Conservation (phyloP, 163 green algal species). For the Trebouxia gelatinosa region DNA sequence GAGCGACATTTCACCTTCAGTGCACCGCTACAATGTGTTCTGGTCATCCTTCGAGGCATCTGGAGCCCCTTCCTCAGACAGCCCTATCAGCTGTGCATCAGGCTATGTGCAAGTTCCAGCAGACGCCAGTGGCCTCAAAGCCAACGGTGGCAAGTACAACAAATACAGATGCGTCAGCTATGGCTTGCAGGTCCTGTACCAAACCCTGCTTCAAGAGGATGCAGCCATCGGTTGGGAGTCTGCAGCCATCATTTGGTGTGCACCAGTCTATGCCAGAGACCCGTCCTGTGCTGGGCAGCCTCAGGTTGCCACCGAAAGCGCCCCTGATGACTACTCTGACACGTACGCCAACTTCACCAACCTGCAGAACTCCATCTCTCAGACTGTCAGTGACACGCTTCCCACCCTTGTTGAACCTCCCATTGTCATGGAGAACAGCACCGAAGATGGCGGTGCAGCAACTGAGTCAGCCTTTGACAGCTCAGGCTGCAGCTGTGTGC, state of each 20-base stretch:
- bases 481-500: slow-evolving; percentile 27
- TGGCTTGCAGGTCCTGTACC: background rate
- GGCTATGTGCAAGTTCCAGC: slow-evolving; percentile 11
- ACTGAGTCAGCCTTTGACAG: slow-evolving; percentile 22
- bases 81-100: background rate
- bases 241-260: slow-evolving; percentile 28
- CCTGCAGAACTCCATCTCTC: background rate
- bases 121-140: slow-evolving; percentile 3
- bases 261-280: slow-evolving; percentile 5
- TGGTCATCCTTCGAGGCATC: slow-evolving; percentile 28
- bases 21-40: slow-evolving; percentile 25
- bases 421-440: background rate
- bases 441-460: background rate
- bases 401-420: background rate
- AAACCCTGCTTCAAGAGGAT: slow-evolving; percentile 2
- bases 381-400: background rate
- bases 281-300: slow-evolving; percentile 8
- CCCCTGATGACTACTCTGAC: slow-evolving; percentile 12
- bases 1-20: slow-evolving; percentile 6
- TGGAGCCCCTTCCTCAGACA: background rate
- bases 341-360: slow-evolving; percentile 19
- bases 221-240: slow-evolving; percentile 2
- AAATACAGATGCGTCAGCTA: slow-evolving; percentile 22
- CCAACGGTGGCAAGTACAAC: slow-evolving; percentile 27
- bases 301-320: slow-evolving; percentile 4